Base-by-base conservation (phyloP, 2,329 filamentous ascomycete genomes). In the Aspergillus viridinutans region DNA sequence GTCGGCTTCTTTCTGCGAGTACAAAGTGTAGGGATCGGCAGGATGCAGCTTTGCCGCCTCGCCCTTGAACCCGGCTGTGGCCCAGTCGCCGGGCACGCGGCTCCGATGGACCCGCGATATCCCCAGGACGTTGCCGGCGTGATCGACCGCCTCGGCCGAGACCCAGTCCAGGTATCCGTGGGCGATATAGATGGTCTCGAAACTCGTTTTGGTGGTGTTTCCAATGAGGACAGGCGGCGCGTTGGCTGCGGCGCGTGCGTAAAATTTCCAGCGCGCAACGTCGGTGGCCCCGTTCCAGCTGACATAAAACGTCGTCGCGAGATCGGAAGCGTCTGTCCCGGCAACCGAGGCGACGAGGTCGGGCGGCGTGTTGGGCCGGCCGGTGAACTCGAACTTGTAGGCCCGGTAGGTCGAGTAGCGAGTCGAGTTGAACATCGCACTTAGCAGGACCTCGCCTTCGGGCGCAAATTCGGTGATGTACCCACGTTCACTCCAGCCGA, bases 201-300 rank as follows among this genome's bases (percentile, higher is more conserved):
- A 75, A 21, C 65, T 66, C 4, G 57, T 57, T 45, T 72, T 74
- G 29, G 58, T 43, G 7, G 64, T 59, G 23, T 55, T 59, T 3
- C 64, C 67, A 12, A 74, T 54, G 17, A 64, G 51, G n/a, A 62
- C 54, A 1, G 60, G 56, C 3, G 53, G 66, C 60, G 28, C 71
- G 57, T 49, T 71, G 6, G 66, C 62, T 12, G 61, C 61, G 10
- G 61, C 62, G 45, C 69, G 63, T 17, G 67, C 71, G 45, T 70
- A 70, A 55, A 76, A 71, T 1, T 66, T 64, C 72, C 73, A 76
- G 5, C 14, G 48, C 2, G 56, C 62, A 4, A 76, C 64, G 25
- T 76, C 72, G 0, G 74, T 77, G 8, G 74, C 74, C 1, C 74
- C 74, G 45, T 76, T 70, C 68, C 68, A 70, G 57, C 68, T 70